phyloP scores from a whole-genome alignment of 495 filamentous ascomycete genomes.

The Penicillium coffeae region DNA sequence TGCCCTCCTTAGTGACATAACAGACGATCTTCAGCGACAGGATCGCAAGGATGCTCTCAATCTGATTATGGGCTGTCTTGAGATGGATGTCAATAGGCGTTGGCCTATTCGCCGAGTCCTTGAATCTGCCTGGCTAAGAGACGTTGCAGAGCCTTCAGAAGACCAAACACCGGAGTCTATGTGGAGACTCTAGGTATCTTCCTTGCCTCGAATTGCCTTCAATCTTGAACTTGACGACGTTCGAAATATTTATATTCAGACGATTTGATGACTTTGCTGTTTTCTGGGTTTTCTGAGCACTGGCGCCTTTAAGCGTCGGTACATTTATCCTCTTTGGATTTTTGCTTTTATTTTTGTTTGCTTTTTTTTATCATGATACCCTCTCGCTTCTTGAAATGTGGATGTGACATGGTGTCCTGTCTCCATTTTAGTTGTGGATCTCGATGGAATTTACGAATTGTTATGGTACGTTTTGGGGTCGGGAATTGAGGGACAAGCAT shows the following conservation, averaged over 20 bases:
- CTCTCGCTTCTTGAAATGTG: not conserved
- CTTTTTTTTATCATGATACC: not conserved
- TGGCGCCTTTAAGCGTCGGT: not conserved
- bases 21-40: conserved; percentile 15
- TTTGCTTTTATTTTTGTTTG: not conserved
- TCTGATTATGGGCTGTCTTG: conserved; percentile 48
- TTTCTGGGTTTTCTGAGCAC: not conserved
- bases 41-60: conserved; percentile 46
- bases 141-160: conserved; percentile 23
- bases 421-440: too few species aligned
- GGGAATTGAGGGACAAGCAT: conserved; percentile 1
- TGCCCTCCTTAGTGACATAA: conserved; percentile 38
- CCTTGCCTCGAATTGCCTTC: not conserved
- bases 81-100: conserved; percentile 47
- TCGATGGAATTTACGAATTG: not conserved
- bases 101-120: conserved; percentile 55
- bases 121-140: conserved; percentile 52
- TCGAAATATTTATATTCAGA: not conserved
- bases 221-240: not conserved
- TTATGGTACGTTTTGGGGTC: not conserved
- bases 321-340: too few species aligned
- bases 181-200: conserved; percentile 35
- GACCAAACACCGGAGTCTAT: conserved; percentile 27
- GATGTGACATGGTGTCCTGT: too few species aligned
- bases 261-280: not conserved